phyloP scores from a whole-genome alignment of 208 protist genomes.

The Entamoeba dispar region DNA sequence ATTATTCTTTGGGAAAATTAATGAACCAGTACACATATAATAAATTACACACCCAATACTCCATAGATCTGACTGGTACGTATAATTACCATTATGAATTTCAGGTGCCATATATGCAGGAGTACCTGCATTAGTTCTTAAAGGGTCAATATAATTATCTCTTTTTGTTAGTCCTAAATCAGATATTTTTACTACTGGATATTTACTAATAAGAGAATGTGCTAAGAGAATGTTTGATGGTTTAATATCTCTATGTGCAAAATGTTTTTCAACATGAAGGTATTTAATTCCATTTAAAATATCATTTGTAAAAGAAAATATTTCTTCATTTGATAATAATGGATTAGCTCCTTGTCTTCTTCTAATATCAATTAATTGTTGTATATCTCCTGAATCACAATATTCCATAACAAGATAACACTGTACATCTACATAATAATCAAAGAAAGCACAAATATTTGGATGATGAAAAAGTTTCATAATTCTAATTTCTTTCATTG shows the following conservation, averaged over 20 bases:
- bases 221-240: not conserved
- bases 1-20: not conserved
- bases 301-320: not conserved
- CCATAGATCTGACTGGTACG: not conserved
- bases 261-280: not conserved
- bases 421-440: not conserved
- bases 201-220: not conserved
- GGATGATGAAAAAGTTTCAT: not conserved
- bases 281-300: not conserved
- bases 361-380: not conserved
- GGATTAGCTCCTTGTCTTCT: not conserved
- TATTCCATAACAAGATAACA: not conserved
- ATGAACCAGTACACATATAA: not conserved
- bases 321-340: not conserved
- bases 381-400: not conserved
- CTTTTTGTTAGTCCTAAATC: not conserved
- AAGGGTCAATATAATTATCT: not conserved
- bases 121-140: not conserved
- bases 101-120: not conserved
- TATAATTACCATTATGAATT: not conserved
- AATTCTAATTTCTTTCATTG: not conserved
- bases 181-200: not conserved
- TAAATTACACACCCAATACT: not conserved
- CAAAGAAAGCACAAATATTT: not conserved
- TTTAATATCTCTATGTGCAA: not conserved